Conservation (phyloP, 768 basidiomycete genomes). For the Tricholoma sp. region DNA sequence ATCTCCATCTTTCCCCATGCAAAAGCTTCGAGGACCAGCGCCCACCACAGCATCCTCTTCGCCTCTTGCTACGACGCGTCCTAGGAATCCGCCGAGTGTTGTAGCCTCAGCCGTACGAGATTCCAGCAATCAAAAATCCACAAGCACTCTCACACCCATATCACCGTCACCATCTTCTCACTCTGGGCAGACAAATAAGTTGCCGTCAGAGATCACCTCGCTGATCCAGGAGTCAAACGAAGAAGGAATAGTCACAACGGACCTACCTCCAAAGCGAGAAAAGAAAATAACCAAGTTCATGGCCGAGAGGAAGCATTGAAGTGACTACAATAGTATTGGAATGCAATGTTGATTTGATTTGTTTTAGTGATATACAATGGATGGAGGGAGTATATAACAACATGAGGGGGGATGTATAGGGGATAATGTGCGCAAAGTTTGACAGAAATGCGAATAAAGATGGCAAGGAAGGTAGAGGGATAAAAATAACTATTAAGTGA, state of each 20-base stretch:
- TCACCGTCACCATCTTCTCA: not conserved
- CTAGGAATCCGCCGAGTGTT: not conserved
- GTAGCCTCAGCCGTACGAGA: not conserved
- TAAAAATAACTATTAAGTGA: not conserved
- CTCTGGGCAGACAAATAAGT: constrained; percentile 4
- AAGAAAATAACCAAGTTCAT: constrained; percentile 28
- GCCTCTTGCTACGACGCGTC: not conserved
- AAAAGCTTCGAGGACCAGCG: not conserved
- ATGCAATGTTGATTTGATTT: constrained; percentile 12
- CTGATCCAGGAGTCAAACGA: constrained; percentile 1
- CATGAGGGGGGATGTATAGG: constrained; percentile 5
- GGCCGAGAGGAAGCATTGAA: constrained; percentile 21
- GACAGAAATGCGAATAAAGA: constrained; percentile 8
- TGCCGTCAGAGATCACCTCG: constrained; percentile 8
- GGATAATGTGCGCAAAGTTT: constrained; percentile 6
- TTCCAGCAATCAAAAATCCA: not conserved
- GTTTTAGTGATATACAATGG: constrained; percentile 19
- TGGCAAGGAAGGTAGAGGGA: not conserved
- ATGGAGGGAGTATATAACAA: constrained; percentile 11
- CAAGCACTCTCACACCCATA: not conserved
- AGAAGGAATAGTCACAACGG: not conserved
- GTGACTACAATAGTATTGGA: not conserved
- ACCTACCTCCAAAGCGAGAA: not conserved
- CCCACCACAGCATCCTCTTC: not conserved
- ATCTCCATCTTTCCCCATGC: constrained; percentile 15